Base-by-base conservation (phyloP, 257 asterid species). In the Misopates orontium region DNA sequence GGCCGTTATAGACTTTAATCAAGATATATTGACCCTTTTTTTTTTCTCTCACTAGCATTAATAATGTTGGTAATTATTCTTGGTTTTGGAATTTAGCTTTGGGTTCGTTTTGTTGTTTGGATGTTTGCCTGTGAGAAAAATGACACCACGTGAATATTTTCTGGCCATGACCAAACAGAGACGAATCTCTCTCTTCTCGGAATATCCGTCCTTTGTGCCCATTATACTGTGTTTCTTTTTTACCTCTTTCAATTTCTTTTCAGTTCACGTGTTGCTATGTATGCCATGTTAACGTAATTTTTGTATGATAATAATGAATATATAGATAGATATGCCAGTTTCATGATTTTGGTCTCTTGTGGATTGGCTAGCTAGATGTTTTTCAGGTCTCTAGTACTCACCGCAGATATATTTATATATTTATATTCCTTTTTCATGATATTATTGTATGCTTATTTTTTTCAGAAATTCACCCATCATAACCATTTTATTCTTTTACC, bases 101-200 rank as follows among this genome's bases (percentile, higher is more conserved):
- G 10, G 55, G 69, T 72, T 79, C 72, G 75, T 77, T 84, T 79
- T 71, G 78, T 61, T 79, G 63, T 67, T 79, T 84, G 92, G 87
- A 86, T 48, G 24, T 64, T 74, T 77, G 82, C 77, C 84, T 69
- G 86, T 48, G 60, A 49, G 67, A 66, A 72, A 72, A 23, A 79
- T 55, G 85, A 41, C 71, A 80, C 77, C 91, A 88, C 88, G 91
- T 88, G 96, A 84, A 36, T 36, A 78, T 62, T 71, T 39, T 44
- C 72, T 61, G 68, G 76, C 83, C 87, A 80, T 77, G 60, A 62
- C 75, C 71, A 55, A 56, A 59, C 69, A 67, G 71, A 55, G 69
- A 39, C 60, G 50, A 31, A 60, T 70, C 57, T 67, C 64, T 69
- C 48, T 44, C 48, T 58, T 64, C 72, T 75, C n/a, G 82, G 77